Base-by-base conservation (phyloP, 805 yeast species). In the Teunomyces gatunensis region DNA sequence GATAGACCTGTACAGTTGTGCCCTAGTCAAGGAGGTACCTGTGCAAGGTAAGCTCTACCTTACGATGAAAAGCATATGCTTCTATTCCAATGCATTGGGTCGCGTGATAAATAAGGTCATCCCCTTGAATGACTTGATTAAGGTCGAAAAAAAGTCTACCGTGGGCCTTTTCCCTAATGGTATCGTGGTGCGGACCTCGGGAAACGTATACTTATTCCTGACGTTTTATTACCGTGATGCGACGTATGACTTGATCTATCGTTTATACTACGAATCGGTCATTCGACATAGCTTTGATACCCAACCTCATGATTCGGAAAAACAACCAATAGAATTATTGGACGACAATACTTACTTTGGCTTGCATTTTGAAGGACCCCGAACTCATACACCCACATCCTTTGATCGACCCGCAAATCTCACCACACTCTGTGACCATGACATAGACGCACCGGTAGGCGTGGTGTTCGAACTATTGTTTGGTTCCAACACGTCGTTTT, bases 161-260 rank as follows among this genome's bases (percentile, higher is more conserved):
- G 86, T 83, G 0, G 83, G 81, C 0, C 68, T 85, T 13, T 83
- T 85, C 50, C 89, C 89, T 4, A 85, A 85, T 58, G 89, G 87
- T 0, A 77, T 85, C 52, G 74, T 77, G 41, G 74, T 89, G 21
- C 84, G 83, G 55, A 86, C 94, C 0, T 72, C 68, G 33, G 78
- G 73, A 65, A 78, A 76, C 2, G 80, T 79, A 51, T 87, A 89
- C 57, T 81, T 81, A 17, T 91, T 92, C 73, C 97, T 96, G n/a
- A 88, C 96, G 47, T 90, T 92, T 58, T 71, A 89, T 4, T 80
- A 91, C 1, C 77, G 97, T 47, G 97, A 92, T 62, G 67, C 83
- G 6, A 85, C 96, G 0, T 79, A 79, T 54, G 85, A 84, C 40
- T 77, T 89, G 47, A 72, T 94, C 54, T 81, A 79, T 52, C 40